Evolutionary conservation across 208 protist genomes (phyloP).

Genomic region (Tritrichomonas foetus): DNA sequence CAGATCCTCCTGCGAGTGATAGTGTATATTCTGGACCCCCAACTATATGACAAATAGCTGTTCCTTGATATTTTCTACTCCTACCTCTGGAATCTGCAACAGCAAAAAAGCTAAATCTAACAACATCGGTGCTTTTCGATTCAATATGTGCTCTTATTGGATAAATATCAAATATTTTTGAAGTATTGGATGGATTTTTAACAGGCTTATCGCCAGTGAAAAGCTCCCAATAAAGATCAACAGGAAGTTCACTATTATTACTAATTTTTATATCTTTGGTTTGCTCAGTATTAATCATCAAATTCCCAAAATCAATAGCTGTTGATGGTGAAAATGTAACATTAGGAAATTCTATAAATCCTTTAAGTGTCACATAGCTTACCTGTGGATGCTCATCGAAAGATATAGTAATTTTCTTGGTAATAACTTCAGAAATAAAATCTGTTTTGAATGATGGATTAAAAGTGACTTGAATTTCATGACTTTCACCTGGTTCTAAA

Average conservation of each 20-base stretch:
- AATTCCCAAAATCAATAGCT: neutral
- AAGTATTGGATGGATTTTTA: neutral
- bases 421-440: neutral
- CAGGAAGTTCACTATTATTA: neutral
- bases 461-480: neutral
- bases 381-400: neutral
- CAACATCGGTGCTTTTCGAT: neutral
- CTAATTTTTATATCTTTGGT: neutral
- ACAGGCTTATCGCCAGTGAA: neutral
- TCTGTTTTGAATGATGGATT: constrained; percentile 25
- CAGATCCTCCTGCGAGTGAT: neutral
- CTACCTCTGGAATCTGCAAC: neutral
- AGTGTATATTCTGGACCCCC: neutral
- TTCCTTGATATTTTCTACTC: neutral
- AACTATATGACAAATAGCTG: neutral
- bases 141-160: neutral
- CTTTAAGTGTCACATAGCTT: neutral
- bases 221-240: neutral
- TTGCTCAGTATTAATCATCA: neutral
- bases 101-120: neutral
- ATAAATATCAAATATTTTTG: constrained; percentile 35
- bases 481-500: neutral
- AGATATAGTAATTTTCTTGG: neutral
- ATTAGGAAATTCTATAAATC: neutral
- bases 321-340: neutral